Base-by-base conservation (phyloP, 2,329 filamentous ascomycete genomes). In the Microascus cirrosus region DNA sequence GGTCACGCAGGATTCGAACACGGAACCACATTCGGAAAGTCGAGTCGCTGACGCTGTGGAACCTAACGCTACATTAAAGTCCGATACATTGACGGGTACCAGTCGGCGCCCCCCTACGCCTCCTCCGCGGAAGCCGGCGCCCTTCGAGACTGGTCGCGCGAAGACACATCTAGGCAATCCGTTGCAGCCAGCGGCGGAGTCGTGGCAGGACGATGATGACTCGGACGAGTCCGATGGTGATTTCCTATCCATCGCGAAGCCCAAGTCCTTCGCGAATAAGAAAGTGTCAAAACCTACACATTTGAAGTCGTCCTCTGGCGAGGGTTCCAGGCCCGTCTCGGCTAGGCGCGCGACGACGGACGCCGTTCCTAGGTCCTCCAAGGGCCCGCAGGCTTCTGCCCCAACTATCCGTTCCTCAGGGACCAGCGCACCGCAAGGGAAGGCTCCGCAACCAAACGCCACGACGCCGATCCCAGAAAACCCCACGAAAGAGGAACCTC, bases 181-280 rank as follows among this genome's bases (percentile, higher is more conserved):
- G 24, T 22, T 48, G 24, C 39, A 32, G 12, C 54, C 15, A 7
- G 15, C 39, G 39, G n/a, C n/a, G n/a, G 20, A 50, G 20, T 50
- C 45, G 45, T 24, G 45, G 22, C 36, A 42, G 36, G 45, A 57
- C 24, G 55, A 57, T 8, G 15, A 52, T n/a, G 55, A 57, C 4
- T 52, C 45, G 36, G 55, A 56, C 18, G 64, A 68, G 11, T 74
- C 72, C 0, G 73, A 74, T 20, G 72, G 73, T 13, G 73, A 71
- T 12, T 74, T 74, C 54, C 63, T 75, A 12, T 68, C 73, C 36
- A 74, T 75, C 66, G 70, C 69, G 3, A 70, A 69, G 51, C 63
- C 68, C 18, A 72, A 66, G 50, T 65, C 70, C 3, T 66, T 66
- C 32, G 60, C 61, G 20, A 65, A 65, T 51, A 69, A 68, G 59